A percentile compares a stretch with the other conserved stretches of the same genome.
These are phyloP conservation scores for Thermothelomyces thermophilus DNA, from an alignment of 2,329 filamentous ascomycete species.

Conservation along the genomic window DNA sequence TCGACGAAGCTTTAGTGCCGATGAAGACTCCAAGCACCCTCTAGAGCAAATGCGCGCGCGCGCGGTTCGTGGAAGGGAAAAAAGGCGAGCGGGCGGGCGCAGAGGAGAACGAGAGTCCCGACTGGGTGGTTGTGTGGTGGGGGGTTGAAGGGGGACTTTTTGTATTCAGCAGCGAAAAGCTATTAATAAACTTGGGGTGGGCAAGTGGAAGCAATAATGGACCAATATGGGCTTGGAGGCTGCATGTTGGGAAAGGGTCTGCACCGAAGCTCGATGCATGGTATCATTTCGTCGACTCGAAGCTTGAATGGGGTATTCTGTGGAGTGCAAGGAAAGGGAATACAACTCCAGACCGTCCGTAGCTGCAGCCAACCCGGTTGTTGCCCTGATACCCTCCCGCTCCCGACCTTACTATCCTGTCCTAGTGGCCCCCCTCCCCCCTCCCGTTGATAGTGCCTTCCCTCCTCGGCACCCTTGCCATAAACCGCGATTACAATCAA, in stretches of 20 bases:
- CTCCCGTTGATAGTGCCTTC: constrained; percentile 5
- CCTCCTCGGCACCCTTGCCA: constrained; percentile 3
- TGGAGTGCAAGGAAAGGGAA: neutral
- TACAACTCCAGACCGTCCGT: neutral
- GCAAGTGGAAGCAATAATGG: too few relatives aligned
- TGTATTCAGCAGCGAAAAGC: neutral
- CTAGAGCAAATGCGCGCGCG: neutral
- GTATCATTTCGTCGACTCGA: neutral
- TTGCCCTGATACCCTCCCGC: neutral
- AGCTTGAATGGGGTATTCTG: neutral
- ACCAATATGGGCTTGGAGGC: too few relatives aligned
- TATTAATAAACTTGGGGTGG: too few relatives aligned
- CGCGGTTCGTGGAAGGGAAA: neutral
- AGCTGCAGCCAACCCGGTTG: neutral
- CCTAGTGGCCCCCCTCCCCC: neutral
- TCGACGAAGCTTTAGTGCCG: neutral
- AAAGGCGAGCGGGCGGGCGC: neutral
- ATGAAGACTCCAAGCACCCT: neutral
- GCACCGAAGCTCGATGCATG: neutral
- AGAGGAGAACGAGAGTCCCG: neutral
- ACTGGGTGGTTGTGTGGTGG: neutral
- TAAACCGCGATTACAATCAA: neutral
- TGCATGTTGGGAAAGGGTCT: too few relatives aligned
- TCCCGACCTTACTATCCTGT: constrained; percentile 7
- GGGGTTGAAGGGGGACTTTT: neutral